A percentile compares a stretch with the other conserved stretches of the same genome.
Conservation (phyloP, 306 rosid genomes). For the Castanospermum australe region DNA sequence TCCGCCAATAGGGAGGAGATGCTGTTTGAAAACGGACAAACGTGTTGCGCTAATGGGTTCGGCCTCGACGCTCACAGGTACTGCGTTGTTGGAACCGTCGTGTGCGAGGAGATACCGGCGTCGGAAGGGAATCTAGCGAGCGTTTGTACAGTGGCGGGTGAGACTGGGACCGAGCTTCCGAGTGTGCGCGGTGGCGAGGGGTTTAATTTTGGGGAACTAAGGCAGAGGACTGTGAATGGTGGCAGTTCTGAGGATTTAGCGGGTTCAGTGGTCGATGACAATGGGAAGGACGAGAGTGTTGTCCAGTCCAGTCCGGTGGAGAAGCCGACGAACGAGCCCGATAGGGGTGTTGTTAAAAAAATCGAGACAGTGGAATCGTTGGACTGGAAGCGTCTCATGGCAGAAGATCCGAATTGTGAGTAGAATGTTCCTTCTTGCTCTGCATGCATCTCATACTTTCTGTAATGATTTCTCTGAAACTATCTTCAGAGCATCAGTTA, state of each 20-base stretch:
- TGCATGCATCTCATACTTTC: conserved; percentile 24
- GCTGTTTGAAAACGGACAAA: not conserved
- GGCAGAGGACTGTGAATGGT: conserved; percentile 73
- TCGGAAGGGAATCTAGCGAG: conserved; percentile 35
- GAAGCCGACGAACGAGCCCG: conserved; percentile 51
- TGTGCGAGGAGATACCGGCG: conserved; percentile 38
- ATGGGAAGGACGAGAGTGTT: conserved; percentile 34
- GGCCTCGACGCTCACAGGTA: conserved; percentile 37
- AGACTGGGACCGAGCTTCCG: conserved; percentile 38
- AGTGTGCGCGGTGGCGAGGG: conserved; percentile 45
- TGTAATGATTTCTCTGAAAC: not conserved
- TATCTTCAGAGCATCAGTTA: not conserved
- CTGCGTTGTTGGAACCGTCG: conserved; percentile 36
- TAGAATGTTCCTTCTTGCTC: conserved; percentile 10
- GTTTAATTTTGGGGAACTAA: conserved; percentile 61
- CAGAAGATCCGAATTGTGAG: conserved; percentile 91
- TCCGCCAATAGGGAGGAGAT: not conserved
- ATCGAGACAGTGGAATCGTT: conserved; percentile 62
- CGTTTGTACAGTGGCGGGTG: conserved; percentile 34
- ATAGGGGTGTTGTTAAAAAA: conserved; percentile 39
- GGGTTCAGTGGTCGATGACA: conserved; percentile 30
- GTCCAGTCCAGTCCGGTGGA: conserved; percentile 37
- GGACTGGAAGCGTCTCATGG: conserved; percentile 90
- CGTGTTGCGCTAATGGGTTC: conserved; percentile 33
- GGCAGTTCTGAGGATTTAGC: conserved; percentile 38